Percentiles rank a stretch among this genome's conserved stretches.
These are phyloP conservation scores for Cutaneotrichosporon cyanovorans DNA, from an alignment of 1,284 basidiomycete genomes.

Conservation along the genomic window DNA sequence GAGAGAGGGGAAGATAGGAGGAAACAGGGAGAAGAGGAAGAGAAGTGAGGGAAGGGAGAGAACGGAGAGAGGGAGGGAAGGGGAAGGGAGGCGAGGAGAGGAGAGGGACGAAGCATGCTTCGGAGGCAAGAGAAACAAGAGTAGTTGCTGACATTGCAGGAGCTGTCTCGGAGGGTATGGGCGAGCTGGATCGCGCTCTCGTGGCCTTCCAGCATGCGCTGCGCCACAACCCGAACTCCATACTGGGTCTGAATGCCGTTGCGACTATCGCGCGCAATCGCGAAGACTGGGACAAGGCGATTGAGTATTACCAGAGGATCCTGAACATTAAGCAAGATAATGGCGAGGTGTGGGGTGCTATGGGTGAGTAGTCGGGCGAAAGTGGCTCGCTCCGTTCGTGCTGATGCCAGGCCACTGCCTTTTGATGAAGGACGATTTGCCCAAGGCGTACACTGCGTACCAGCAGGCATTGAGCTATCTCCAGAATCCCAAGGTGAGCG, in stretches of 20 bases:
- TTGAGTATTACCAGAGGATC: conserved; percentile 90
- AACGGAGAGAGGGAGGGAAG: too few relatives aligned
- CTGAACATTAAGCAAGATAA: conserved; percentile 81
- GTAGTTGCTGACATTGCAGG: conserved; percentile 53
- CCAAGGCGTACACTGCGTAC: conserved; percentile 97
- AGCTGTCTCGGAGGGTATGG: conserved; percentile 82
- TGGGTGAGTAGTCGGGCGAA: conserved; percentile 59
- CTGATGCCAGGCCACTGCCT: conserved; percentile 67
- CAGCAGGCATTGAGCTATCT: conserved; percentile 95
- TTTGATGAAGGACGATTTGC: conserved; percentile 98
- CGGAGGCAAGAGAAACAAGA: too few relatives aligned
- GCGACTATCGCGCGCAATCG: conserved; percentile 57
- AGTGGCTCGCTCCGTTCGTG: background rate
- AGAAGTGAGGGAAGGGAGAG: too few relatives aligned
- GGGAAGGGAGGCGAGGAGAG: too few relatives aligned
- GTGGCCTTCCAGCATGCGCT: conserved; percentile 85
- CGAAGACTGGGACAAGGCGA: conserved; percentile 55
- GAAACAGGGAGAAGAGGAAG: too few relatives aligned
- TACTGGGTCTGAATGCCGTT: conserved; percentile 79
- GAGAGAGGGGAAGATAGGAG: too few relatives aligned
- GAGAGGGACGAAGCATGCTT: background rate
- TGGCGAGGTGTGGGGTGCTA: conserved; percentile 88
- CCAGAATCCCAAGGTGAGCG: conserved; percentile 94
- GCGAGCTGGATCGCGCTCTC: conserved; percentile 78
- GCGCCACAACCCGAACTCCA: conserved; percentile 80